These are phyloP conservation scores for Serendipita vermifera DNA, from an alignment of 768 basidiomycete species.

Conservation along the genomic window DNA sequence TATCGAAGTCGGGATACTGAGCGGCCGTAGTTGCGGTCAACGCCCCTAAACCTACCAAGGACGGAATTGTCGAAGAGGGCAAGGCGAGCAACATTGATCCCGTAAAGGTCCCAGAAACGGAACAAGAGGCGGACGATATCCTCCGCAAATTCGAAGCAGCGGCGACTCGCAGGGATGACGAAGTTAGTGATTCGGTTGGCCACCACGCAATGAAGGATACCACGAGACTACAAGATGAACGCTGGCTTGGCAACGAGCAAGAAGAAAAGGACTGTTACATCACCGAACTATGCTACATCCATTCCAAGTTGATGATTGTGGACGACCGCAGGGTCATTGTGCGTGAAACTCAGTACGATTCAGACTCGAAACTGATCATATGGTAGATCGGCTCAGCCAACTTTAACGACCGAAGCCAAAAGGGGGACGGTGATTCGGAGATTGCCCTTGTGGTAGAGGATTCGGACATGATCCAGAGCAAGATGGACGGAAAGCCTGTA, in stretches of 20 bases:
- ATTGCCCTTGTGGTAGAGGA: constrained; percentile 91
- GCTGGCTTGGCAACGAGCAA: constrained; percentile 71
- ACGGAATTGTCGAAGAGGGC: constrained; percentile 43
- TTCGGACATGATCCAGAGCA: constrained; percentile 53
- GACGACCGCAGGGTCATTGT: constrained; percentile 86
- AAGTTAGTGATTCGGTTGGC: constrained; percentile 61
- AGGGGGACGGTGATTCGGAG: constrained; percentile 90
- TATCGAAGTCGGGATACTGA: constrained; percentile 26
- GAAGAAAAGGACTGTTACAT: constrained; percentile 74
- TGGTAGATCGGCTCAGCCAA: constrained; percentile 85
- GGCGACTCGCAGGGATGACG: constrained; percentile 45
- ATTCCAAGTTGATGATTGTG: constrained; percentile 56
- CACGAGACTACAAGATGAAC: constrained; percentile 54
- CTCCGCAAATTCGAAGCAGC: constrained; percentile 60
- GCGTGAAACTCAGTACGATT: constrained; percentile 22
- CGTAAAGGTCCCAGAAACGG: constrained; percentile 50
- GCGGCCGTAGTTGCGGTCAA: constrained; percentile 47
- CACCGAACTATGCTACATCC: constrained; percentile 71
- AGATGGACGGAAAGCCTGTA: constrained; percentile 59
- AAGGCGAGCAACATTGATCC: constrained; percentile 41
- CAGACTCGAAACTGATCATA: background rate
- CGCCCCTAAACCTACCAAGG: constrained; percentile 37
- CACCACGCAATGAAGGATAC: constrained; percentile 64
- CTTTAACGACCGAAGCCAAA: constrained; percentile 77
- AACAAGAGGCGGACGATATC: constrained; percentile 54